Evolutionary conservation across 805 yeast species (phyloP), one percentile per base, ranked within the genome.

Genomic region (Gaillardinia entomophila): DNA sequence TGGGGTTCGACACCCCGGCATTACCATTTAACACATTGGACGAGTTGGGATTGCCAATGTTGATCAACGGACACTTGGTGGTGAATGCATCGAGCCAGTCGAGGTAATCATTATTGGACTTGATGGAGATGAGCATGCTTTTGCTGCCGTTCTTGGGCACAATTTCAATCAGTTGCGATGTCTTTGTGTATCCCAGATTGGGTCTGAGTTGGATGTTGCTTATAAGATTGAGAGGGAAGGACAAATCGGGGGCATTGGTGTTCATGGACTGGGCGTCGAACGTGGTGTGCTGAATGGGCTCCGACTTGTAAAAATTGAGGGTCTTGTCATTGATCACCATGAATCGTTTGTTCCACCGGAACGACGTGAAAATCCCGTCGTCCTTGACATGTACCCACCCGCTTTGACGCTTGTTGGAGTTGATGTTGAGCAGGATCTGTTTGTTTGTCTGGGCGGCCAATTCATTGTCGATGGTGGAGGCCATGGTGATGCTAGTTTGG

Each of bases 301-400:
- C 96, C 33, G 63, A 71, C 49, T 83, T 86, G 62, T 79, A 84
- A 42, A 90, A 76, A 35, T 79, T 82, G 36, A 90, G 60, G 28
- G 80, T 74, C 26, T 82, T 72, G 42, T 88, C 96, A 45, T 77
- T 76, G 30, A 90, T 65, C 4, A 85, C 82, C 62, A 90, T 65
- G 56, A 68, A 90, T 47, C 92, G 75, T 51, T 88, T 88, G 37
- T 89, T 88, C 98, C 98, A 90, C 45, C 95, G 68, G 54, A 89
- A 88, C 4, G 88, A 76, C 42, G 86, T 75, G 41, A 90, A 64
- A 18, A 66, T 51, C 11, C 97, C 96, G 47, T 90, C 97, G 47
- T 90, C 97, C 55, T 86, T 89, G 37, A 87, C 79, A 34, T 84
- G 83, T 15, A 87, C 89, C 95, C 96, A 89, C 0, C 97, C 96